Percentiles rank a stretch among this genome's conserved stretches.
Evolutionary conservation across 2,329 filamentous ascomycete species (phyloP).

Genomic region (Chaetothyriales sp.): DNA sequence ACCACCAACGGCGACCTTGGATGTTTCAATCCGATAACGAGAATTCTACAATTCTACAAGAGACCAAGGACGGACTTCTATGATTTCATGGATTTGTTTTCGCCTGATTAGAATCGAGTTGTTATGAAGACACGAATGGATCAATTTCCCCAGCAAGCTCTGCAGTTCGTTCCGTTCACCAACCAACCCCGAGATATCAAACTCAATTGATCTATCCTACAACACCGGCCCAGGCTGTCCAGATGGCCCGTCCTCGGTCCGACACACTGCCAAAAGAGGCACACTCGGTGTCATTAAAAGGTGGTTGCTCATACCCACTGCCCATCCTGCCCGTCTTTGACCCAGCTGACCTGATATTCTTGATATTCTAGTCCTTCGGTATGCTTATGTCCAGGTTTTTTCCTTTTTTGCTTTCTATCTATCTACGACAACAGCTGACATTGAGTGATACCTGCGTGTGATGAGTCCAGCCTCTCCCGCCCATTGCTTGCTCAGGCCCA

Average conservation of each 20-base stretch:
- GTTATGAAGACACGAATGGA: too few species aligned
- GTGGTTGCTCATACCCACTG: constrained; percentile 18
- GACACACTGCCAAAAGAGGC: constrained; percentile 48
- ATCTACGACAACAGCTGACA: not conserved
- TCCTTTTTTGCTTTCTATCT: constrained; percentile 1
- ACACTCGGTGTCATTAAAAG: constrained; percentile 65
- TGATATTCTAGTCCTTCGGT: constrained; percentile 43
- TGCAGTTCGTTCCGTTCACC: not conserved
- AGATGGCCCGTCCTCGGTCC: constrained; percentile 30
- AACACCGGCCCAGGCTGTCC: too few species aligned
- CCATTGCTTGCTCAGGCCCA: constrained; percentile 36
- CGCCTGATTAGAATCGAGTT: too few species aligned
- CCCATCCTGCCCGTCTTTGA: constrained; percentile 1
- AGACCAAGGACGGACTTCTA: too few species aligned
- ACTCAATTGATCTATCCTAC: too few species aligned
- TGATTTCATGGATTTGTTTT: too few species aligned
- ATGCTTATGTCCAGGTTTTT: not conserved
- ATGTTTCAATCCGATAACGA: too few species aligned
- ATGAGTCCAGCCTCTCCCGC: constrained; percentile 53
- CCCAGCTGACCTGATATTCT: constrained; percentile 2
- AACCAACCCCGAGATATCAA: too few species aligned
- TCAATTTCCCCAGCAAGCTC: not conserved
- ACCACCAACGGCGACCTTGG: too few species aligned
- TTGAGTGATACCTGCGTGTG: not conserved
- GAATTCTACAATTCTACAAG: too few species aligned